Evolutionary conservation across 2,329 filamentous ascomycete genomes (phyloP).

Genomic region (Gremmenia infestans): DNA sequence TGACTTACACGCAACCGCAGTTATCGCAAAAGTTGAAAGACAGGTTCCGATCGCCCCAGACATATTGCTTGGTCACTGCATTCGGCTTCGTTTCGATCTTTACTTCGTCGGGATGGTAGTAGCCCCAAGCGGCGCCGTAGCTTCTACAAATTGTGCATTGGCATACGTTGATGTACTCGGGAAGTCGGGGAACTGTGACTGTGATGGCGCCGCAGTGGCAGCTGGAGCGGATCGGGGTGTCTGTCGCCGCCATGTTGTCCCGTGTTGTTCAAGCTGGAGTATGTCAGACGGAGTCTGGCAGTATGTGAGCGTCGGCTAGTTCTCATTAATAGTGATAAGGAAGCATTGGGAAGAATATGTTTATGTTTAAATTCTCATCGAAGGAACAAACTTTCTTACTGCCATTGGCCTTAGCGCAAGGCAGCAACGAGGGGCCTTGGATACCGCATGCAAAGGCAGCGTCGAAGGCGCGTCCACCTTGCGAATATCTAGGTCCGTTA

Average conservation of each 20-base stretch:
- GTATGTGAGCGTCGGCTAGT: constrained; percentile 5
- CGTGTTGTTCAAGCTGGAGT: constrained; percentile 3
- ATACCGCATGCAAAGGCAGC: constrained; percentile 5
- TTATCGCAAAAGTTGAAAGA: constrained; percentile 17
- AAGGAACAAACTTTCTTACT: constrained; percentile 8
- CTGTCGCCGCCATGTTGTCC: constrained; percentile 12
- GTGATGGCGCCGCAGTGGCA: constrained; percentile 13
- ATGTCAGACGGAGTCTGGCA: not conserved
- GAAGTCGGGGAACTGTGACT: constrained; percentile 13
- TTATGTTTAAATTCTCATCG: constrained; percentile 6
- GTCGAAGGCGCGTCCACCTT: constrained; percentile 4
- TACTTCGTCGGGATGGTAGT: constrained; percentile 14
- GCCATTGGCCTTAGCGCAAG: constrained; percentile 10
- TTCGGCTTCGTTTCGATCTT: constrained; percentile 17
- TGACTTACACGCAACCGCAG: constrained; percentile 17
- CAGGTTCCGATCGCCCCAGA: constrained; percentile 13
- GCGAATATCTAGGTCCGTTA: constrained; percentile 8
- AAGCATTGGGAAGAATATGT: constrained; percentile 3
- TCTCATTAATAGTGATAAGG: not conserved
- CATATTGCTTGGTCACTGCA: constrained; percentile 16
- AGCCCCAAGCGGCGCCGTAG: constrained; percentile 14
- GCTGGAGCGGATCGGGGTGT: constrained; percentile 10
- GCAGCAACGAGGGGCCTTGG: constrained; percentile 2
- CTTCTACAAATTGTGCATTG: constrained; percentile 15
- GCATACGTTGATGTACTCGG: constrained; percentile 12